Conservation (phyloP, 1,284 basidiomycete species). For the Papiliotrema flavescens region DNA sequence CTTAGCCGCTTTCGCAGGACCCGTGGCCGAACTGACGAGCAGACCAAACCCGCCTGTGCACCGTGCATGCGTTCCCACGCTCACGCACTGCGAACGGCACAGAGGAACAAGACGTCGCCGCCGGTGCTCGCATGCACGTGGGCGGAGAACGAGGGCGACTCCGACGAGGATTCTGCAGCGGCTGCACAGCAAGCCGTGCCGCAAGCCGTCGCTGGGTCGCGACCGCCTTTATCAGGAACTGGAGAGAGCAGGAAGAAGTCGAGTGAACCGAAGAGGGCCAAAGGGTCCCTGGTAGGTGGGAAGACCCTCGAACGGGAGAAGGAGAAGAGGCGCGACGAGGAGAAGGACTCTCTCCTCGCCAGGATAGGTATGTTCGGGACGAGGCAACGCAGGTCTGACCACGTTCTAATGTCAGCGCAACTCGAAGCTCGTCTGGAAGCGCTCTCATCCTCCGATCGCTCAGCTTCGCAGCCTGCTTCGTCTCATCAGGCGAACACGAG, state of each 20-base stretch:
- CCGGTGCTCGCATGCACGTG: conserved; percentile 34
- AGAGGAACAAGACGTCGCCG: conserved; percentile 29
- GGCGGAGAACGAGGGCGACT: conserved; percentile 19
- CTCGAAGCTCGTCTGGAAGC: conserved; percentile 32
- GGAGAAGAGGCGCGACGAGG: conserved; percentile 24
- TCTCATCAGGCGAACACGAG: background rate
- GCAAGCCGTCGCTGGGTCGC: background rate
- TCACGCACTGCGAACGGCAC: conserved; percentile 39
- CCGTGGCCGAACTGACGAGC: background rate
- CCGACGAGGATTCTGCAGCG: conserved; percentile 7
- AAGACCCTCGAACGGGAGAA: conserved; percentile 18
- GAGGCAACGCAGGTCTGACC: too few relatives aligned
- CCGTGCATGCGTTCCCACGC: conserved; percentile 45
- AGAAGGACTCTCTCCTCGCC: conserved; percentile 25
- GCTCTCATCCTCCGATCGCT: conserved; percentile 17
- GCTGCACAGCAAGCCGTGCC: background rate
- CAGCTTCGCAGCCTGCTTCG: background rate
- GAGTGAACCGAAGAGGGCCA: background rate
- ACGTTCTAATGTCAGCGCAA: too few relatives aligned
- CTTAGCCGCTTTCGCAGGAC: background rate
- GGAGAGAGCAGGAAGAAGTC: conserved; percentile 6
- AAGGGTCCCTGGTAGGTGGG: background rate
- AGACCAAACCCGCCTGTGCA: conserved; percentile 36
- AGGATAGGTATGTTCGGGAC: conserved; percentile 20
- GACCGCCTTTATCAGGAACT: background rate